phyloP scores from a whole-genome alignment of 768 basidiomycete genomes.

The Mycena crocata region DNA sequence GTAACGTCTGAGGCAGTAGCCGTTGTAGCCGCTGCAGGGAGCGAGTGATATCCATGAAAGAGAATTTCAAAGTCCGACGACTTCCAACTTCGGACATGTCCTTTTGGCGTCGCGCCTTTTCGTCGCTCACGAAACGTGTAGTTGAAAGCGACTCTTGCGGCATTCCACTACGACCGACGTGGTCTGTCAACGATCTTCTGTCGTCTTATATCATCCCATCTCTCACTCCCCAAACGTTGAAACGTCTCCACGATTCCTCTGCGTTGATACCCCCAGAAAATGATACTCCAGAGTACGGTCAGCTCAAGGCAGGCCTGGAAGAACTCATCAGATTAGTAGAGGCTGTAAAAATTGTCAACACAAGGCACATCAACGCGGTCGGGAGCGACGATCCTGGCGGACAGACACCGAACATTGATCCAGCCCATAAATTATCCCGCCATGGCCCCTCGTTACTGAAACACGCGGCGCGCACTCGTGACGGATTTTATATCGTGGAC shows the following conservation, averaged over 20 bases:
- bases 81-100: slow-evolving; percentile 38
- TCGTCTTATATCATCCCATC: slow-evolving; percentile 81
- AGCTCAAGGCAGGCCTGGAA: slow-evolving; percentile 70
- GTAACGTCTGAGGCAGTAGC: slow-evolving; percentile 68
- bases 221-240: slow-evolving; percentile 67
- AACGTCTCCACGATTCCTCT: slow-evolving; percentile 76
- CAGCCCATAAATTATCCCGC: slow-evolving; percentile 37
- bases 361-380: slow-evolving; percentile 42
- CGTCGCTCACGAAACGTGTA: slow-evolving; percentile 20
- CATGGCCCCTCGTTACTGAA: slow-evolving; percentile 59
- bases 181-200: slow-evolving; percentile 83
- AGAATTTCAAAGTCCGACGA: slow-evolving; percentile 34
- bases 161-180: slow-evolving; percentile 75
- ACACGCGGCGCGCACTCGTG: slow-evolving; percentile 60
- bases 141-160: slow-evolving; percentile 65
- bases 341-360: slow-evolving; percentile 77
- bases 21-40: slow-evolving; percentile 67
- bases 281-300: slow-evolving; percentile 63
- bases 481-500: slow-evolving; percentile 75
- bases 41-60: slow-evolving; percentile 49
- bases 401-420: slow-evolving; percentile 53
- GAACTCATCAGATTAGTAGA: slow-evolving; percentile 83
- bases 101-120: slow-evolving; percentile 32
- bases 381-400: slow-evolving; percentile 46
- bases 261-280: slow-evolving; percentile 76